phyloP scores from a whole-genome alignment of 2,329 filamentous ascomycete genomes.

The Trichophyton rubrum region DNA sequence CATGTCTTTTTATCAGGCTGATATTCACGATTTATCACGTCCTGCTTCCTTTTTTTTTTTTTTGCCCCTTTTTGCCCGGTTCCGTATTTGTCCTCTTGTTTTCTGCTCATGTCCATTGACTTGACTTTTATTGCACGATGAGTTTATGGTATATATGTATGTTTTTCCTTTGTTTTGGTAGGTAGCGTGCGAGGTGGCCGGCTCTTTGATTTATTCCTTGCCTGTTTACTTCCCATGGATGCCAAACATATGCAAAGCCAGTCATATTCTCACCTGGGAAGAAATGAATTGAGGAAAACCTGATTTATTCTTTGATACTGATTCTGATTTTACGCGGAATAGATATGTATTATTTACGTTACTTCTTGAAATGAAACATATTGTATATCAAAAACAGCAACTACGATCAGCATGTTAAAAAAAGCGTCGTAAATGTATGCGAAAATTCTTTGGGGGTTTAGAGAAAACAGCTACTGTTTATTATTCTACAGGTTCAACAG shows the following conservation, averaged over 20 bases:
- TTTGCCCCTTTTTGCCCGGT: background rate
- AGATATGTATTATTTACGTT: background rate
- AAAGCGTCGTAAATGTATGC: background rate
- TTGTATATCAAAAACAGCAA: background rate
- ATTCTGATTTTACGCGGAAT: too few species aligned
- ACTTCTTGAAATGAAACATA: background rate
- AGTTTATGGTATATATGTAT: background rate
- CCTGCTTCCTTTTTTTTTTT: background rate
- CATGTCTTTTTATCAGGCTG: background rate
- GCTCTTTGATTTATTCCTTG: background rate
- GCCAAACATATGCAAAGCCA: background rate
- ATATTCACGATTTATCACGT: background rate
- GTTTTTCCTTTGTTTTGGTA: background rate
- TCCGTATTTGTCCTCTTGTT: background rate
- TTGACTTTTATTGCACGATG: background rate
- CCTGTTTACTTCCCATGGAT: background rate
- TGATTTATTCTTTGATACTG: too few species aligned
- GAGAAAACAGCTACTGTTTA: constrained; percentile 13
- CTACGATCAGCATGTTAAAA: background rate
- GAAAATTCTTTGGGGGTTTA: constrained; percentile 11
- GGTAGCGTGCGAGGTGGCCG: background rate
- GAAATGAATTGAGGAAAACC: too few species aligned
- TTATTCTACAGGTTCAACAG: constrained; percentile 31
- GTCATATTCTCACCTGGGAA: background rate
- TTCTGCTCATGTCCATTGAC: background rate